Conservation (phyloP, 495 filamentous ascomycete genomes). For the Apiosordaria backusii region DNA sequence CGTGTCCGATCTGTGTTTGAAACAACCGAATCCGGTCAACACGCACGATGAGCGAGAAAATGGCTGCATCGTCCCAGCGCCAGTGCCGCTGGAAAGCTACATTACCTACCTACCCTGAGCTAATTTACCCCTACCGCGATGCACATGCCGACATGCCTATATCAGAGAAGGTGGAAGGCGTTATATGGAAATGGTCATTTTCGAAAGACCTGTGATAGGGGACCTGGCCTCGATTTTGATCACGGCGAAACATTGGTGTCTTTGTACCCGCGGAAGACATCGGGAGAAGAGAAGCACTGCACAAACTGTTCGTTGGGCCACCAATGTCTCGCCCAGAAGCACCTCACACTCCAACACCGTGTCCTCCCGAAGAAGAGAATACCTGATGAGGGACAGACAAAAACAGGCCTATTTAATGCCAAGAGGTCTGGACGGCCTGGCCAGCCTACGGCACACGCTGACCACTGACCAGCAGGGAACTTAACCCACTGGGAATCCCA, state of each 20-base stretch:
- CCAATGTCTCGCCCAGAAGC: background rate
- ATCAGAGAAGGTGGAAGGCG: background rate
- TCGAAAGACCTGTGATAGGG: background rate
- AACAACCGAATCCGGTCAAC: background rate
- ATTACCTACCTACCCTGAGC: too few relatives aligned
- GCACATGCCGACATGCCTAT: background rate
- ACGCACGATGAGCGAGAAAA: background rate
- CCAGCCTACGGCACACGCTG: background rate
- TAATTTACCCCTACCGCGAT: background rate
- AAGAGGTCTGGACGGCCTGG: constrained; percentile 3
- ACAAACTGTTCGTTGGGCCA: background rate
- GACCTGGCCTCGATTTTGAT: background rate
- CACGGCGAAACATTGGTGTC: background rate
- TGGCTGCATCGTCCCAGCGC: background rate
- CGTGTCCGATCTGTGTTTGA: background rate
- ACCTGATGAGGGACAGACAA: too few relatives aligned
- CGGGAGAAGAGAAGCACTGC: background rate
- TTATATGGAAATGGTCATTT: background rate
- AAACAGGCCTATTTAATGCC: background rate
- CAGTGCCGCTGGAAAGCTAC: constrained; percentile 1
- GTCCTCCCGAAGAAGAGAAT: background rate
- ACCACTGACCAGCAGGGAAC: background rate
- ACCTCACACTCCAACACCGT: background rate
- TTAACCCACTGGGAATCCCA: constrained; percentile 14
- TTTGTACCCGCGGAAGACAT: background rate